These are phyloP conservation scores for Hydrangea macrophylla DNA, from an alignment of 148 eudicot species.

Conservation along the genomic window DNA sequence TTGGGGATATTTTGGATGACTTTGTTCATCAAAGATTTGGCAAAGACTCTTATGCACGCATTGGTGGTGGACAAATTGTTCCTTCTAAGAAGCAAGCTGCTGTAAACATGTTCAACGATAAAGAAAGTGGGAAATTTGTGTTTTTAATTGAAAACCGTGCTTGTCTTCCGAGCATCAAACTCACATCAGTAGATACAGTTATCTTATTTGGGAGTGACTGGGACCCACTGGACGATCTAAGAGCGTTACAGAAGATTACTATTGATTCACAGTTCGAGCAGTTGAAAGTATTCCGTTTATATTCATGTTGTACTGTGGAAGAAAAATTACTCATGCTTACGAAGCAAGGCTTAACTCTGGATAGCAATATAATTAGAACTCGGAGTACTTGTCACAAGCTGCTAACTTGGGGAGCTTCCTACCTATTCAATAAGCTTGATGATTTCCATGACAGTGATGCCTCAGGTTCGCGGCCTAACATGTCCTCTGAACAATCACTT, in stretches of 20 bases:
- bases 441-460: conserved; percentile 32
- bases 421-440: conserved; percentile 55
- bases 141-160: conserved; percentile 65
- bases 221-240: conserved; percentile 68
- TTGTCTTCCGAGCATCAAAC: conserved; percentile 49
- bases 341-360: conserved; percentile 49
- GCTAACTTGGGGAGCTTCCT: conserved; percentile 71
- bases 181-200: conserved; percentile 50
- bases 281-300: conserved; percentile 64
- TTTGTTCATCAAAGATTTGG: conserved; percentile 60
- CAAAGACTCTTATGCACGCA: conserved; percentile 52
- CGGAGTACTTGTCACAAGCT: conserved; percentile 45
- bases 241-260: conserved; percentile 56
- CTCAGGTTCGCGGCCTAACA: conserved; percentile 16
- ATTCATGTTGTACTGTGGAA: conserved; percentile 62
- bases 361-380: conserved; percentile 29
- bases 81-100: conserved; percentile 42
- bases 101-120: conserved; percentile 44
- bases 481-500: conserved; percentile 28
- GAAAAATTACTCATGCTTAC: conserved; percentile 63
- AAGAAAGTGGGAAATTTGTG: conserved; percentile 36
- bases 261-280: conserved; percentile 50
- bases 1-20: conserved; percentile 67
- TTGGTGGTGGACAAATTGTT: conserved; percentile 34
- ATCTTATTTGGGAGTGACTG: conserved; percentile 68